These are phyloP conservation scores for Coprinellus micaceus DNA, from an alignment of 768 basidiomycete genomes.

Conservation along the genomic window DNA sequence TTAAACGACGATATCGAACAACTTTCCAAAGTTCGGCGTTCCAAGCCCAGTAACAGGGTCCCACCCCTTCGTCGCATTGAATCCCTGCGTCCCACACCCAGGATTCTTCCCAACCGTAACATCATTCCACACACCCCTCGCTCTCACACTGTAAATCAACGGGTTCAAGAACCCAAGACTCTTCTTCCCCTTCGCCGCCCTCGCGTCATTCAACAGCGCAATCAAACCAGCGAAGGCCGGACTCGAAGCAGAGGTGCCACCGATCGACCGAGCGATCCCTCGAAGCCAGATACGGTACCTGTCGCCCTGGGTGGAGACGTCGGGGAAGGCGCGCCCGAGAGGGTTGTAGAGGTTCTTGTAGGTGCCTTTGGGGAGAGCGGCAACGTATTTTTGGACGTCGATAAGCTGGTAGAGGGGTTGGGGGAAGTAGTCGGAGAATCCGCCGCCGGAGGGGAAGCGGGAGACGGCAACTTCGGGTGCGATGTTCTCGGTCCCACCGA, in stretches of 20 bases:
- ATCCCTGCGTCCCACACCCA: conserved; percentile 62
- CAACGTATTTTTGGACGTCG: conserved; percentile 43
- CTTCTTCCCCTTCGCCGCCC: conserved; percentile 36
- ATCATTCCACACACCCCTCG: conserved; percentile 47
- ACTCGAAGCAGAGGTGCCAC: not conserved
- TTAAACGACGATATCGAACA: conserved; percentile 26
- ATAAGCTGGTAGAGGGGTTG: conserved; percentile 52
- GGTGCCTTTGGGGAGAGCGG: conserved; percentile 40
- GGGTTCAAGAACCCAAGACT: conserved; percentile 68
- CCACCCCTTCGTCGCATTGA: conserved; percentile 58
- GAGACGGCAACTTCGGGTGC: conserved; percentile 56
- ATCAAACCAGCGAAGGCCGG: conserved; percentile 66
- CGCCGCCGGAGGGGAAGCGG: conserved; percentile 61
- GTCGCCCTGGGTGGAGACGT: not conserved
- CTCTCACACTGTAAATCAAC: conserved; percentile 44
- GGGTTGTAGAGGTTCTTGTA: conserved; percentile 61
- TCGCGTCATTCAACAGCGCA: conserved; percentile 63
- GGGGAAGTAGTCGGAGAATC: conserved; percentile 64
- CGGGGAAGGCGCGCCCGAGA: conserved; percentile 29
- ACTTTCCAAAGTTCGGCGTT: conserved; percentile 50
- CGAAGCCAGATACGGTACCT: not conserved
- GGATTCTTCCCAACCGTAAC: conserved; percentile 54
- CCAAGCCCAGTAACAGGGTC: conserved; percentile 61
- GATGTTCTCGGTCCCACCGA: conserved; percentile 54
- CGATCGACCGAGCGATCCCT: not conserved